These are phyloP conservation scores for Eucalyptus coolabah DNA, from an alignment of 345 rosid species.

Conservation along the genomic window DNA sequence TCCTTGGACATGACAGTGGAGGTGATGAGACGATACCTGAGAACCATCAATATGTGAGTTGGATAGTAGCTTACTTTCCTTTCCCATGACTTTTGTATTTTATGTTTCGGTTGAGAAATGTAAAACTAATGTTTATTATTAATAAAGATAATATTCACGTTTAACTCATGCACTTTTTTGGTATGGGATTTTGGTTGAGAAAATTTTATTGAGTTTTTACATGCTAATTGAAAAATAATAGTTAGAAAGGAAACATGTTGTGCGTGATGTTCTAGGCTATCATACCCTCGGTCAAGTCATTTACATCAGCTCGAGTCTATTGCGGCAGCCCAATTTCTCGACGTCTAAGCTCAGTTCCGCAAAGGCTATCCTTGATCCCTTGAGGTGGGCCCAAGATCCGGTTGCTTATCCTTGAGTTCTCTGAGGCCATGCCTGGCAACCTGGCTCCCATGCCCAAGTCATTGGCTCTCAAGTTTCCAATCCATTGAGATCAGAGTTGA, in stretches of 20 bases:
- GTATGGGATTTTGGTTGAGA: background rate
- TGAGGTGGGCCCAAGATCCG: background rate
- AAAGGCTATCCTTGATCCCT: background rate
- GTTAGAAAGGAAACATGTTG: background rate
- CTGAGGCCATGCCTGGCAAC: fast-evolving
- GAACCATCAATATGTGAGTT: fast-evolving
- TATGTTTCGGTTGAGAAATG: background rate
- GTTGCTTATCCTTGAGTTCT: fast-evolving
- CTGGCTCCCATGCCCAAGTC: background rate
- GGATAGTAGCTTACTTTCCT: background rate
- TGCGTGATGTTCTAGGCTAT: fast-evolving
- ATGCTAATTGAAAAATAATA: too few species aligned
- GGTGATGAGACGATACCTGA: background rate
- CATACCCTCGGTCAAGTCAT: background rate
- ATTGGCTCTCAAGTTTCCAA: fast-evolving
- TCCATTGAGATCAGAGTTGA: background rate
- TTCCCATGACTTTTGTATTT: background rate
- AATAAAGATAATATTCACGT: background rate
- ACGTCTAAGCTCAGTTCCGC: background rate
- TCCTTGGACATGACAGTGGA: background rate
- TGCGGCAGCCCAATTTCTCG: fast-evolving
- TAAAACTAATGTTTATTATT: background rate
- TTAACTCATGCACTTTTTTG: background rate
- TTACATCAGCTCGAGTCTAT: background rate
- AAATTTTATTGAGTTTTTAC: background rate